These are phyloP conservation scores for Salicornia ramosissima DNA, from an alignment of 148 eudicot species.

Conservation along the genomic window DNA sequence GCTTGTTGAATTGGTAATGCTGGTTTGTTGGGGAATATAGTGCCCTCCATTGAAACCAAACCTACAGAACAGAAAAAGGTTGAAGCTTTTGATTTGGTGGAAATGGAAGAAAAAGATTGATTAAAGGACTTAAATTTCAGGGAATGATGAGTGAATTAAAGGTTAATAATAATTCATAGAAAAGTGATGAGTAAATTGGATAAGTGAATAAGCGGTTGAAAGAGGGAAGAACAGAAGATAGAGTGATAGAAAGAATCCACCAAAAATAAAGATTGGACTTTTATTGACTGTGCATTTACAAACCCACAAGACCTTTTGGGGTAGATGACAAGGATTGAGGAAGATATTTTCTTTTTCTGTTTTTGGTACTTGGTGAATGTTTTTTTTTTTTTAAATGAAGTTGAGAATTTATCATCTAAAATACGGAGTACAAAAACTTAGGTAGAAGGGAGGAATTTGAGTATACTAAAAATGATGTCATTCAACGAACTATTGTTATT, in stretches of 20 bases:
- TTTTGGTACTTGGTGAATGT: neutral
- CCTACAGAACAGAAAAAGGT: conserved; percentile 11
- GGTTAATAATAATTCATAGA: neutral
- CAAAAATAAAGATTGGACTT: conserved; percentile 5
- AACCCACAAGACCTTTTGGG: neutral
- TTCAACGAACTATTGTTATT: too few species aligned
- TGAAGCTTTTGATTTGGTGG: neutral
- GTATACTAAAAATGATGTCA: too few species aligned
- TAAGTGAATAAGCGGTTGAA: conserved; percentile 12
- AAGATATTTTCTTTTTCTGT: neutral
- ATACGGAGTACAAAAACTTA: too few species aligned
- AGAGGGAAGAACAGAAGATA: neutral
- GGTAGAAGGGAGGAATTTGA: too few species aligned
- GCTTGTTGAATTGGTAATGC: conserved; percentile 46
- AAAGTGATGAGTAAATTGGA: conserved; percentile 1
- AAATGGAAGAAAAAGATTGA: neutral
- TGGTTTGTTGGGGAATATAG: conserved; percentile 62
- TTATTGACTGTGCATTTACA: neutral
- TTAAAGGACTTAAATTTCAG: neutral
- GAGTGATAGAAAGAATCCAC: neutral
- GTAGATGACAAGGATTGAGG: neutral
- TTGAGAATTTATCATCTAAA: too few species aligned
- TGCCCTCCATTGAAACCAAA: conserved; percentile 54
- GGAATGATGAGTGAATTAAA: neutral
- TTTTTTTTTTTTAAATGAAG: too few species aligned